Percentiles rank a stretch among this genome's conserved stretches.
Evolutionary conservation across 148 eudicot species (phyloP).

Genomic region (Beta vulgaris): DNA sequence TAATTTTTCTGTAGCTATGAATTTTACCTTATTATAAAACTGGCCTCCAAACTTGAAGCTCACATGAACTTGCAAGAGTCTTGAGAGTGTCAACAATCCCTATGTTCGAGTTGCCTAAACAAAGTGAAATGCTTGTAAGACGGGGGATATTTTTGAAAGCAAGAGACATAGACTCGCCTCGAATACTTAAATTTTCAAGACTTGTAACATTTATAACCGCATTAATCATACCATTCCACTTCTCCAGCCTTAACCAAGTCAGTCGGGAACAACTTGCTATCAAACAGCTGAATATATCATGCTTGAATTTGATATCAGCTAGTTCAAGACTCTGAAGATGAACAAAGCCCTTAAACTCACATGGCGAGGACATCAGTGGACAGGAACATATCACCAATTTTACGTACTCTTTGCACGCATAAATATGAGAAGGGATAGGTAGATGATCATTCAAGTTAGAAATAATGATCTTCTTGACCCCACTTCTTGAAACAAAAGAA

Average conservation of each 20-base stretch:
- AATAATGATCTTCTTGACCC: background rate
- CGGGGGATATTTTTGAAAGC: background rate
- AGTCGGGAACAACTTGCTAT: background rate
- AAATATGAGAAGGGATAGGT: background rate
- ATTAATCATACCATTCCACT: background rate
- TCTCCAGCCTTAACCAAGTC: background rate
- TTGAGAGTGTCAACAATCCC: background rate
- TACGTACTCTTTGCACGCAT: background rate
- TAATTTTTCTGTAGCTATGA: too few species aligned
- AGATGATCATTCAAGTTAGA: background rate
- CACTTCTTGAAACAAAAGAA: constrained; percentile 12
- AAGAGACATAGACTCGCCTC: background rate
- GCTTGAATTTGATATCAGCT: background rate
- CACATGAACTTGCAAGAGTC: background rate
- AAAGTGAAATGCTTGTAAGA: background rate
- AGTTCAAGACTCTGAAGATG: constrained; percentile 7
- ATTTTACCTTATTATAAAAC: constrained; percentile 5
- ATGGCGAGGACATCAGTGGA: background rate
- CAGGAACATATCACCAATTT: background rate
- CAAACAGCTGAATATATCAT: background rate
- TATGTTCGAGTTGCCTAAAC: background rate
- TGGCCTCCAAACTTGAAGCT: background rate
- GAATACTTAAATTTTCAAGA: background rate
- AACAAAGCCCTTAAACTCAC: background rate
- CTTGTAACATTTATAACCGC: background rate